Evolutionary conservation across 2,329 filamentous ascomycete genomes (phyloP).

Genomic region (Penicillium sp.): DNA sequence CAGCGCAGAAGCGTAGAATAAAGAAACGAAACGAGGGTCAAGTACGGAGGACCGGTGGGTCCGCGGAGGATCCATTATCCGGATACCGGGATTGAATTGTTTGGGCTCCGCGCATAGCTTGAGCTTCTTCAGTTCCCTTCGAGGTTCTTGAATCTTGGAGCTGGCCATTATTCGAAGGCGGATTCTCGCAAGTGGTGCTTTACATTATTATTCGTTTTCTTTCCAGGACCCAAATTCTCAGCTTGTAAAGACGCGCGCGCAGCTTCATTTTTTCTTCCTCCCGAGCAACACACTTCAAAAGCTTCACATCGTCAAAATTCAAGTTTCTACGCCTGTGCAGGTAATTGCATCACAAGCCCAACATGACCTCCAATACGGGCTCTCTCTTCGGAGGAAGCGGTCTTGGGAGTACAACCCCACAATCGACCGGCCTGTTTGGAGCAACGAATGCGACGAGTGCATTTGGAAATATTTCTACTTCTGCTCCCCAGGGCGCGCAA

Average conservation of each 20-base stretch:
- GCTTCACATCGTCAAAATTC: background rate
- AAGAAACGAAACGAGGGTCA: background rate
- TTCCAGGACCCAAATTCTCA: background rate
- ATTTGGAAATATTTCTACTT: constrained; percentile 23
- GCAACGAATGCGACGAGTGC: constrained; percentile 26
- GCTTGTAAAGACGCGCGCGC: background rate
- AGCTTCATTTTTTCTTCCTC: background rate
- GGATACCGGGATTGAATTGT: constrained; percentile 18
- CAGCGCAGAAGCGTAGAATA: background rate
- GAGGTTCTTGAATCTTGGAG: background rate
- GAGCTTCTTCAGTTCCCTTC: constrained; percentile 9
- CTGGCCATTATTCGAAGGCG: background rate
- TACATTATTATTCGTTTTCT: background rate
- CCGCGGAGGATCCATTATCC: constrained; percentile 19
- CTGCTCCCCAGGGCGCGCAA: constrained; percentile 19
- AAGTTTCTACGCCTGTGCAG: background rate
- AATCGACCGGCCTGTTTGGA: constrained; percentile 27
- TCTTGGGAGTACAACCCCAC: constrained; percentile 22
- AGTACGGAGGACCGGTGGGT: background rate
- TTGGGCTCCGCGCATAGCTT: constrained; percentile 12
- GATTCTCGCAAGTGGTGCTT: background rate
- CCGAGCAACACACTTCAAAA: background rate
- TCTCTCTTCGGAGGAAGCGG: constrained; percentile 31
- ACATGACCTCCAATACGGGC: constrained; percentile 20
- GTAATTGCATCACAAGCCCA: background rate